A percentile compares a stretch with the other conserved stretches of the same genome.
These are phyloP conservation scores for Solanum virginianum DNA, from an alignment of 257 asterid species.

Conservation along the genomic window DNA sequence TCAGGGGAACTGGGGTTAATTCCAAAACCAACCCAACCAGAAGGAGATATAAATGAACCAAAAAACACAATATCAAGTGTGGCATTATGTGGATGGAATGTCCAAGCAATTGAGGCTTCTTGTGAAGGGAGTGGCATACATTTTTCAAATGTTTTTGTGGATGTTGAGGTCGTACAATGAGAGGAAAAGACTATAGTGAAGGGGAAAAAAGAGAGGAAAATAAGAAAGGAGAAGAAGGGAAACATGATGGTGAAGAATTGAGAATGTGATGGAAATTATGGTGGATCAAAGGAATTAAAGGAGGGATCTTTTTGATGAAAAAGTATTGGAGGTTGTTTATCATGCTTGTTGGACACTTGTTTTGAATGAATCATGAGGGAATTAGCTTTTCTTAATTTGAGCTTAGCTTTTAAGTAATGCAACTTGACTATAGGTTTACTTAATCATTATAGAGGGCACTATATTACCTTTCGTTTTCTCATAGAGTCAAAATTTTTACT, in stretches of 20 bases:
- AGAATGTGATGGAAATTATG: neutral
- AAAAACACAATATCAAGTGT: conserved; percentile 74
- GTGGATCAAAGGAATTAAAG: neutral
- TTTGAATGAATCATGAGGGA: neutral
- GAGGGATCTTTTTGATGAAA: neutral
- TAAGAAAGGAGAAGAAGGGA: neutral
- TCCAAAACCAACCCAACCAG: conserved; percentile 98
- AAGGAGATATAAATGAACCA: conserved; percentile 81
- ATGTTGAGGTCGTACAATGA: conserved; percentile 40
- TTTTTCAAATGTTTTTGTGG: conserved; percentile 40
- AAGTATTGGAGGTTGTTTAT: neutral
- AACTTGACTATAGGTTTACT: neutral
- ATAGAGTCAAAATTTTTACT: neutral
- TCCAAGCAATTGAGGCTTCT: conserved; percentile 85
- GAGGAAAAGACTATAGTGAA: conserved; percentile 24
- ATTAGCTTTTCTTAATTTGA: neutral
- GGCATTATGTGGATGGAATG: conserved; percentile 63
- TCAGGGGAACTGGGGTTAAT: conserved; percentile 72
- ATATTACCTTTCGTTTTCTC: neutral
- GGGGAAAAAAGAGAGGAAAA: conserved; percentile 9
- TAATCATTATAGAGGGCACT: neutral
- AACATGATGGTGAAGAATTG: neutral
- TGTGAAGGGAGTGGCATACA: conserved; percentile 73
- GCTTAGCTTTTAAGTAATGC: conserved; percentile 1
- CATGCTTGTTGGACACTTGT: neutral